Conservation (phyloP, 176 grass and related monocot species). For the Otatea glauca region DNA sequence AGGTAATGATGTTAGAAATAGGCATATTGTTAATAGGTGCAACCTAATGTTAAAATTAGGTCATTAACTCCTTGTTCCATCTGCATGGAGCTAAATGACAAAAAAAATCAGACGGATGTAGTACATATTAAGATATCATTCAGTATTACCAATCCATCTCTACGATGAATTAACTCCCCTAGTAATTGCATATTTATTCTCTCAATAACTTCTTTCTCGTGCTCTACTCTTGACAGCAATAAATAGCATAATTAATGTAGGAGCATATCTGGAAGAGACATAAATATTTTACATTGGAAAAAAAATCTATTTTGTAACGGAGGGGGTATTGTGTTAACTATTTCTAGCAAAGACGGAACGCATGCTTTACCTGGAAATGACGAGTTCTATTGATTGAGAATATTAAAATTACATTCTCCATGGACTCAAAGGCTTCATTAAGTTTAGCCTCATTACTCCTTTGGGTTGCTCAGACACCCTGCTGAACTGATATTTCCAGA, state of each 20-base stretch:
- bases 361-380: conserved; percentile 72
- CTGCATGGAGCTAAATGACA: conserved; percentile 10
- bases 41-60: conserved; percentile 15
- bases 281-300: not conserved
- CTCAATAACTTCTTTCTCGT: not conserved
- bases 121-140: not conserved
- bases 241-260: conserved; percentile 34
- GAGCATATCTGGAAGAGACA: not conserved
- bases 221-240: not conserved
- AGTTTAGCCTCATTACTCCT: conserved; percentile 84
- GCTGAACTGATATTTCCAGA: conserved; percentile 87
- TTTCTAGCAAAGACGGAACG: conserved; percentile 40
- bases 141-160: not conserved
- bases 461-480: conserved; percentile 83
- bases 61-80: conserved; percentile 16
- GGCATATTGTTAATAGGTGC: conserved; percentile 4
- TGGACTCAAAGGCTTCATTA: conserved; percentile 88
- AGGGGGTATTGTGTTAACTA: conserved; percentile 11
- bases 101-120: not conserved
- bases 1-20: not conserved
- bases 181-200: conserved; percentile 8
- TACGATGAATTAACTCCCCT: conserved; percentile 21
- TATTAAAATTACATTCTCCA: conserved; percentile 86
- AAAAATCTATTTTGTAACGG: not conserved
- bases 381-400: conserved; percentile 82